Conservation (phyloP, 1,284 basidiomycete species). For the Microbotryum intermedium region DNA sequence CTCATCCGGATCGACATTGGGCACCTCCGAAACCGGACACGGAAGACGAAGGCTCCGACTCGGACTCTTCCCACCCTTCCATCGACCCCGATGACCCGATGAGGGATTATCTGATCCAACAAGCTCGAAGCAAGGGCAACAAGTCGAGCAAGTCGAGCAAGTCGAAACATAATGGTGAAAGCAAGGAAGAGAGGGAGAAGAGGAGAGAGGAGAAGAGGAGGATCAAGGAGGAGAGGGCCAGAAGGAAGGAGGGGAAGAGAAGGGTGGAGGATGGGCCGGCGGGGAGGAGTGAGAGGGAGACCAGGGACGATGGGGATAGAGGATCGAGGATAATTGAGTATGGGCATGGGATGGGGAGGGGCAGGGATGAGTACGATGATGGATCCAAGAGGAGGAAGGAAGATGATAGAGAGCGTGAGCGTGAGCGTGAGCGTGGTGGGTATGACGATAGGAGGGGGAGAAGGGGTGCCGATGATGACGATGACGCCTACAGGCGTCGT, state of each 20-base stretch:
- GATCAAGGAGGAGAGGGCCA: not conserved
- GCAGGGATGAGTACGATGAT: not conserved
- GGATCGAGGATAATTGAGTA: not conserved
- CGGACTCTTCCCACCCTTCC: conserved; percentile 53
- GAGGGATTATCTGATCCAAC: conserved; percentile 61
- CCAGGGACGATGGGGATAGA: not conserved
- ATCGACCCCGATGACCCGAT: conserved; percentile 97
- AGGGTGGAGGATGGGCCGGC: not conserved
- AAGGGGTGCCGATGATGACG: not conserved
- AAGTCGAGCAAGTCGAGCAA: conserved; percentile 26
- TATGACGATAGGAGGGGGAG: not conserved
- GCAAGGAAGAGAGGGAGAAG: conserved; percentile 22
- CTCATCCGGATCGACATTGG: conserved; percentile 20
- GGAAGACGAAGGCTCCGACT: conserved; percentile 52
- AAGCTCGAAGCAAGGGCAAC: conserved; percentile 26
- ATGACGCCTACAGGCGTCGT: not conserved
- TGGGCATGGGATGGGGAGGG: not conserved
- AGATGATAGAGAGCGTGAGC: conserved; percentile 1
- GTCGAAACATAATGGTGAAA: conserved; percentile 31
- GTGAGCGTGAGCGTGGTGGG: conserved; percentile 2
- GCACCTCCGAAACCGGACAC: conserved; percentile 38
- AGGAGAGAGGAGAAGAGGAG: not conserved
- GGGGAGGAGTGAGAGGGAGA: not conserved
- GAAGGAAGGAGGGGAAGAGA: not conserved
- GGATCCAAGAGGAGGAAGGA: not conserved